These are phyloP conservation scores for Gracilaria vermiculophylla DNA, from an alignment of 23 red algal species.

Conservation along the genomic window DNA sequence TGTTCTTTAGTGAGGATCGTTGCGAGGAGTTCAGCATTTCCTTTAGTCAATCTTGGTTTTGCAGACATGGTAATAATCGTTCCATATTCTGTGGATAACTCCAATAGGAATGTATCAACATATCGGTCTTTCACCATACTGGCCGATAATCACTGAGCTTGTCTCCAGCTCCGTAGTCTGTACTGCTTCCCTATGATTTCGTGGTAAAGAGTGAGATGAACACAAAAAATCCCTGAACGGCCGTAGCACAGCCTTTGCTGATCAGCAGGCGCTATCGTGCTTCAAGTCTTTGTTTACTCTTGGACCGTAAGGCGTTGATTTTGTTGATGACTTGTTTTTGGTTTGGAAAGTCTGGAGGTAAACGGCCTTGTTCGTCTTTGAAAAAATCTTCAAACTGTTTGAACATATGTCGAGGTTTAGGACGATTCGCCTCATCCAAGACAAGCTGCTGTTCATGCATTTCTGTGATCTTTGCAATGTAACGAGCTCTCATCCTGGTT, in stretches of 20 bases:
- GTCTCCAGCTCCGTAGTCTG: too few species aligned
- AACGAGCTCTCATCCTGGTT: constrained; percentile 10
- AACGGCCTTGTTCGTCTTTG: constrained; percentile 4
- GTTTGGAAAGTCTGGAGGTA: constrained; percentile 44
- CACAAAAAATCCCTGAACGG: not conserved
- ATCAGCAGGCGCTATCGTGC: not conserved
- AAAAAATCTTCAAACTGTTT: constrained; percentile 55
- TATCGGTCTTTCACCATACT: too few species aligned
- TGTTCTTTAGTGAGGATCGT: not conserved
- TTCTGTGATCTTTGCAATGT: constrained; percentile 44
- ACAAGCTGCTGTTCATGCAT: constrained; percentile 31
- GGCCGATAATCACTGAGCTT: too few species aligned
- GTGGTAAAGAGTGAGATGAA: too few species aligned
- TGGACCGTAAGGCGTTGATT: constrained; percentile 29
- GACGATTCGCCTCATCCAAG: constrained; percentile 22
- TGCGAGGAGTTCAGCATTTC: not conserved
- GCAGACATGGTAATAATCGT: not conserved
- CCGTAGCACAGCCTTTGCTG: not conserved
- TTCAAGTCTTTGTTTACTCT: constrained; percentile 47
- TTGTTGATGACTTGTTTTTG: constrained; percentile 58
- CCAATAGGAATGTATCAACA: too few species aligned
- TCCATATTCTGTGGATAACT: too few species aligned
- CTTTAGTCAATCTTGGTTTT: not conserved
- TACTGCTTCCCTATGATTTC: too few species aligned
- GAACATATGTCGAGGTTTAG: constrained; percentile 37